phyloP scores from a whole-genome alignment of 1,284 basidiomycete genomes.

The Heterobasidion occidentale region DNA sequence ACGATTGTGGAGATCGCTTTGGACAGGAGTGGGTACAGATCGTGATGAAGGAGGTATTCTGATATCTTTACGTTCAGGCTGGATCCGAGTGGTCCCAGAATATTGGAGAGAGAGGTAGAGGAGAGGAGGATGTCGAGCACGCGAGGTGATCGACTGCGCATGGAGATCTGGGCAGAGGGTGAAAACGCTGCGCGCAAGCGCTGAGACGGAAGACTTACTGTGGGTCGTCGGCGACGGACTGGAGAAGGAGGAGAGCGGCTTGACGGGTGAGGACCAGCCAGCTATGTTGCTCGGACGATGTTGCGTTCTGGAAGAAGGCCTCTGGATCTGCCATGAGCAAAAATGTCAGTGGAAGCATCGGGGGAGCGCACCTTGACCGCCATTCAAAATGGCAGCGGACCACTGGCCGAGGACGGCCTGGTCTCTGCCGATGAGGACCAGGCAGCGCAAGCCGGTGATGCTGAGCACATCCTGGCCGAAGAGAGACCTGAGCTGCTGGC shows the following conservation, averaged over 20 bases:
- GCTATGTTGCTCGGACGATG: constrained; percentile 29
- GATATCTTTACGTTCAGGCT: constrained; percentile 22
- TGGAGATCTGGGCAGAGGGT: constrained; percentile 23
- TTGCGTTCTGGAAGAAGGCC: constrained; percentile 26
- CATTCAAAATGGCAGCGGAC: constrained; percentile 34
- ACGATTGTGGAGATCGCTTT: constrained; percentile 21
- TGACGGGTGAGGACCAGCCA: constrained; percentile 54
- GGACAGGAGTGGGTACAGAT: constrained; percentile 31
- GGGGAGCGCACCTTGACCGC: constrained; percentile 31
- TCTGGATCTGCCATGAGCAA: not conserved
- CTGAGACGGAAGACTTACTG: constrained; percentile 27
- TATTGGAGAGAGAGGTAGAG: constrained; percentile 21
- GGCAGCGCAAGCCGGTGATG: constrained; percentile 48
- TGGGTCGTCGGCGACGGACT: constrained; percentile 38
- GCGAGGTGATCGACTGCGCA: constrained; percentile 30
- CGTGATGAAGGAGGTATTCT: constrained; percentile 33
- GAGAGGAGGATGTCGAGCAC: constrained; percentile 32
- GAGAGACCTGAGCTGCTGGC: constrained; percentile 30
- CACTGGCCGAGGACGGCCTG: constrained; percentile 44
- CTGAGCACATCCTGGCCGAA: constrained; percentile 44
- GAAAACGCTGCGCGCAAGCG: not conserved
- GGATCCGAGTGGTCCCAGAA: constrained; percentile 15
- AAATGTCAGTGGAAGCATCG: not conserved
- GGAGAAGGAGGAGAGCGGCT: constrained; percentile 39
- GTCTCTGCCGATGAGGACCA: constrained; percentile 52